Conservation (phyloP, 1,139 yeast species). For the Suhomyces bolitotheri region DNA sequence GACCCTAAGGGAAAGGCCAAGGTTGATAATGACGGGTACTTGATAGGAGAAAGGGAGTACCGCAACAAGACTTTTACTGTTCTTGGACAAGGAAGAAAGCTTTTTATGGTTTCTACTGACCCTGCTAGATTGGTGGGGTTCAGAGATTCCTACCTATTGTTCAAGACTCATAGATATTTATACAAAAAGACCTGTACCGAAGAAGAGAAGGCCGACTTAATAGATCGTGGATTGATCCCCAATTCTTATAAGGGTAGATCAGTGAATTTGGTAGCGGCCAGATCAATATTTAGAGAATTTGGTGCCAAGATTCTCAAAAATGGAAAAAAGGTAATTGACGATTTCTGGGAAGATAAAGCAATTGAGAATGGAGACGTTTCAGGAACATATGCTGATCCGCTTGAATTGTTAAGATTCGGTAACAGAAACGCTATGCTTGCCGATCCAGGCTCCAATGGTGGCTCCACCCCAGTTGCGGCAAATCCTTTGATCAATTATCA, state of each 20-base stretch:
- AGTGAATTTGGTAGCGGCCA: conserved; percentile 87
- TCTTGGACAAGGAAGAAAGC: conserved; percentile 66
- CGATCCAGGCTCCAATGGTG: conserved; percentile 17
- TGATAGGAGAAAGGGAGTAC: conserved; percentile 75
- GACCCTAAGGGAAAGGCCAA: conserved; percentile 82
- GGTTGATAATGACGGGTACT: conserved; percentile 64
- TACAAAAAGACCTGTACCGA: conserved; percentile 75
- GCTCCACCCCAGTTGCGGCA: conserved; percentile 38
- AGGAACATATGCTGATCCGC: conserved; percentile 81
- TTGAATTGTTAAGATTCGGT: conserved; percentile 39
- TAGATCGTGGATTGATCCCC: conserved; percentile 80
- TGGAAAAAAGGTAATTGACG: conserved; percentile 83
- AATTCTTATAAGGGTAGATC: conserved; percentile 89
- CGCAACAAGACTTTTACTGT: conserved; percentile 82
- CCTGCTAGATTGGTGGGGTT: conserved; percentile 95
- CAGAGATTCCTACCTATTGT: conserved; percentile 86
- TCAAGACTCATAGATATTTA: conserved; percentile 76
- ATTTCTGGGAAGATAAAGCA: conserved; percentile 80
- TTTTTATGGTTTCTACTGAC: conserved; percentile 91
- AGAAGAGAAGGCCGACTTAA: conserved; percentile 79
- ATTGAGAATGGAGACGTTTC: conserved; percentile 70
- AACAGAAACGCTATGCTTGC: conserved; percentile 14
- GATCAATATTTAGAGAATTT: conserved; percentile 86
- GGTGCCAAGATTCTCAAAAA: conserved; percentile 82
- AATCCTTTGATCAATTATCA: conserved; percentile 46